phyloP scores from a whole-genome alignment of 2,329 filamentous ascomycete species.

The Scedosporium aurantiacum region DNA sequence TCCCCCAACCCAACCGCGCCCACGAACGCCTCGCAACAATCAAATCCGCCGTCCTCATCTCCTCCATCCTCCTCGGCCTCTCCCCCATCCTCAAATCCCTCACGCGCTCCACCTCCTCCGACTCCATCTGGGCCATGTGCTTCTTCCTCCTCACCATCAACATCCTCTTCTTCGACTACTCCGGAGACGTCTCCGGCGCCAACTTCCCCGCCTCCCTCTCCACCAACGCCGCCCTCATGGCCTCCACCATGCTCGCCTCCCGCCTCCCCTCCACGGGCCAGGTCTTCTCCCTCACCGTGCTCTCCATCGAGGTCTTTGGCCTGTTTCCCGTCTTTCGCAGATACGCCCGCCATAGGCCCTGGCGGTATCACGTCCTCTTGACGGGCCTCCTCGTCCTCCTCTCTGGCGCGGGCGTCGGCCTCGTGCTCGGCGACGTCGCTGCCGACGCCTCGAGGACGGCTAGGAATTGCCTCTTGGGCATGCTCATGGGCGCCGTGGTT shows the following conservation, averaged over 20 bases:
- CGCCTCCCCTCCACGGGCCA: conserved; percentile 82
- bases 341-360: conserved; percentile 71
- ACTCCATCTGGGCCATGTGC: conserved; percentile 96
- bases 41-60: conserved; percentile 88
- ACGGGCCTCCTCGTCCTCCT: conserved; percentile 67
- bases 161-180: conserved; percentile 97
- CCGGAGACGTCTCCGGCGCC: conserved; percentile 46
- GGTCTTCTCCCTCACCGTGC: conserved; percentile 89
- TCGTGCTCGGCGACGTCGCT: conserved; percentile 36
- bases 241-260: conserved; percentile 84
- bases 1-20: conserved; percentile 26
- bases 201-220: conserved; percentile 68
- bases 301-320: conserved; percentile 95
- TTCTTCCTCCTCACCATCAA: conserved; percentile 91
- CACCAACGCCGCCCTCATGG: conserved; percentile 95
- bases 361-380: conserved; percentile 67
- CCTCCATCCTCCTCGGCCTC: conserved; percentile 80
- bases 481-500: conserved; percentile 63
- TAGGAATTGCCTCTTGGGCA: conserved; percentile 53
- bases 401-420: conserved; percentile 67
- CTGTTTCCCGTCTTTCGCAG: conserved; percentile 96
- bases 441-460: conserved; percentile 21
- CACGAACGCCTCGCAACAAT: conserved; percentile 61
- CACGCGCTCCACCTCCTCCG: conserved; percentile 82
- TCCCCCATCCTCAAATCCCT: conserved; percentile 94